Percentiles rank a stretch among this genome's conserved stretches.
Conservation (phyloP, 2,329 filamentous ascomycete genomes). For the Penicillium paneum region DNA sequence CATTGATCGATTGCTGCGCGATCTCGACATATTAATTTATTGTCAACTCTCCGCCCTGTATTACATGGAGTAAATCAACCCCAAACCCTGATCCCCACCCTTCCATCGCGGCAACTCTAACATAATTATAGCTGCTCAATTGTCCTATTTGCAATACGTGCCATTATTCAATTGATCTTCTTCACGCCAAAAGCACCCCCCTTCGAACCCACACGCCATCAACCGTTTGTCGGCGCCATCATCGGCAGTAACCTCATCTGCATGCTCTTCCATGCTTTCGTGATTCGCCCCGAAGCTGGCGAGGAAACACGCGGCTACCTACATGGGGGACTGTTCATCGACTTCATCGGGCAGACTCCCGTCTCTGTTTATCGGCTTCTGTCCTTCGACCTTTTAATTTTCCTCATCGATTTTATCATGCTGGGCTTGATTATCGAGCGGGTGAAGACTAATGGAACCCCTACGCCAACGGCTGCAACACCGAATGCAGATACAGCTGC, state of each 20-base stretch:
- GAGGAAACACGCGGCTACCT: conserved; percentile 55
- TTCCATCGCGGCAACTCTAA: background rate
- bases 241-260: conserved; percentile 55
- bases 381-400: conserved; percentile 52
- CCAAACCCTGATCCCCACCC: background rate
- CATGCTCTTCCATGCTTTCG: conserved; percentile 56
- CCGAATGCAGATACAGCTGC: conserved; percentile 19
- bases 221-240: conserved; percentile 54
- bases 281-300: conserved; percentile 50
- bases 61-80: conserved; percentile 57
- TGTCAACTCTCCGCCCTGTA: conserved; percentile 60
- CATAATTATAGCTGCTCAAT: conserved; percentile 52
- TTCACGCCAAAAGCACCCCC: conserved; percentile 58
- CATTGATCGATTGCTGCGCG: conserved; percentile 56
- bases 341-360: conserved; percentile 62
- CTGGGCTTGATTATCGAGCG: conserved; percentile 54
- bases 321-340: conserved; percentile 61
- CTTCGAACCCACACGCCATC: conserved; percentile 50
- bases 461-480: conserved; percentile 2
- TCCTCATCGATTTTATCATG: conserved; percentile 57
- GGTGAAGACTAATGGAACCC: conserved; percentile 43
- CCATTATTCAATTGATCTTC: conserved; percentile 55
- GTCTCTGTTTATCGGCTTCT: conserved; percentile 53
- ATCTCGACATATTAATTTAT: conserved; percentile 59
- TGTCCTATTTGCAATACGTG: conserved; percentile 54